Base-by-base conservation (phyloP, 805 yeast species). In the Crinitomyces ghanaensis region DNA sequence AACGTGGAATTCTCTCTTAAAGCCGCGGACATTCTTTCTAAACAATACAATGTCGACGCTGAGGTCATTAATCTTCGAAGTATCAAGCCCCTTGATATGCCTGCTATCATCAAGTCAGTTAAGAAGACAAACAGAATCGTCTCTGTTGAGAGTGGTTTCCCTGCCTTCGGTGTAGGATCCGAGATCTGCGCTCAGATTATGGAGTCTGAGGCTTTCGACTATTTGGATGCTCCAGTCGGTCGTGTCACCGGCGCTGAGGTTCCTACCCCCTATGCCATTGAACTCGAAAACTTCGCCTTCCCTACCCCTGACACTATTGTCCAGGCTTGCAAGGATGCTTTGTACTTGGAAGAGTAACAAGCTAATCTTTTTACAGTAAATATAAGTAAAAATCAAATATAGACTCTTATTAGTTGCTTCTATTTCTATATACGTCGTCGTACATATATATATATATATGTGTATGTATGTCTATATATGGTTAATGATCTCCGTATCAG, bases 201-300 rank as follows among this genome's bases (percentile, higher is more conserved):
- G 95, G 99, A 91, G 68, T 75, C 93, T 38, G 96, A 86, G 64
- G 97, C 94, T 34, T 91, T 91, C 48, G 98, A 91, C 65, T 83
- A 85, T 74, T 74, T 91, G 56, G 99, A 91, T 64, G 93, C 97
- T 41, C 99, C 99, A 50, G 83, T 91, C 47, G 93, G 79, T 68
- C 84, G 99, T 72, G 88, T 86, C 53, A 91, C 98, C 39, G 98
- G 98, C 62, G 93, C 97, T 57, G 99, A 91, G 68, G 96, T 86
- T 20, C 99, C 99, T 62, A 91, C 98, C 49, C 99, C 99, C 45
- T 91, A 91, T 59, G 95, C 95, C 50, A 74, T 76, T 62, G 86
- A 79, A 66, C 73, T 91, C 58, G 99, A 91, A 74, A 93, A 81
- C 66, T 82, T 91, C 57, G 95, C 97, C 36, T 91, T 91, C 95